phyloP scores from a whole-genome alignment of 1,284 basidiomycete species.

The Microbotryum scabiosae region DNA sequence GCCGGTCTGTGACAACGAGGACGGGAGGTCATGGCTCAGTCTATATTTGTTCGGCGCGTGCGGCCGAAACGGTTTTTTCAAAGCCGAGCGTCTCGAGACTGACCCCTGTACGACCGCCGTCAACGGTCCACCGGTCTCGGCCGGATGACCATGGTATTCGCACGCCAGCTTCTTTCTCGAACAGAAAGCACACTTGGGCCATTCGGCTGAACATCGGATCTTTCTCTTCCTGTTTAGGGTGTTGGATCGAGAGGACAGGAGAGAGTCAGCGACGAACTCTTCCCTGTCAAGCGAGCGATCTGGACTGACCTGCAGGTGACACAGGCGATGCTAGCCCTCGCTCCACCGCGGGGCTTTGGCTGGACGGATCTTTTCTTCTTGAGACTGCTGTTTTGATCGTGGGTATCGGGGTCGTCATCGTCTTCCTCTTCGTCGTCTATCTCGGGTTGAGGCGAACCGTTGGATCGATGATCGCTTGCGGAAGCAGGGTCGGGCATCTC shows the following conservation, averaged over 20 bases:
- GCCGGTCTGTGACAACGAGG: background rate
- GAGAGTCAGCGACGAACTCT: background rate
- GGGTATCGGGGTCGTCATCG: too few species aligned
- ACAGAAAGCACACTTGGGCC: constrained; percentile 30
- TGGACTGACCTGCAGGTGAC: constrained; percentile 23
- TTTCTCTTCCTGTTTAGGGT: constrained; percentile 27
- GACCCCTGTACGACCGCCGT: background rate
- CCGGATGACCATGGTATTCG: constrained; percentile 29
- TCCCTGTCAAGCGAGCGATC: too few species aligned
- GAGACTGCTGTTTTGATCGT: too few species aligned
- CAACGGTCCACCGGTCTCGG: constrained; percentile 16
- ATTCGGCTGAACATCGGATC: constrained; percentile 29
- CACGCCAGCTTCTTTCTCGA: constrained; percentile 15
- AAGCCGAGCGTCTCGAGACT: background rate
- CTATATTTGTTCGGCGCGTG: background rate
- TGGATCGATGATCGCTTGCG: too few species aligned
- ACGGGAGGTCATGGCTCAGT: background rate
- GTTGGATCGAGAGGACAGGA: background rate
- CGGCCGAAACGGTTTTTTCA: background rate
- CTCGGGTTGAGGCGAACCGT: too few species aligned
- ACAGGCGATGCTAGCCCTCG: constrained; percentile 26
- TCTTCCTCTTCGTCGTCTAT: too few species aligned
- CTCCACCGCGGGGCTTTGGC: constrained; percentile 1
- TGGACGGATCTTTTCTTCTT: too few species aligned
- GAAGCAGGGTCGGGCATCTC: too few species aligned